phyloP scores from a whole-genome alignment of 2,329 filamentous ascomycete genomes.

The Cercospora beticola region DNA sequence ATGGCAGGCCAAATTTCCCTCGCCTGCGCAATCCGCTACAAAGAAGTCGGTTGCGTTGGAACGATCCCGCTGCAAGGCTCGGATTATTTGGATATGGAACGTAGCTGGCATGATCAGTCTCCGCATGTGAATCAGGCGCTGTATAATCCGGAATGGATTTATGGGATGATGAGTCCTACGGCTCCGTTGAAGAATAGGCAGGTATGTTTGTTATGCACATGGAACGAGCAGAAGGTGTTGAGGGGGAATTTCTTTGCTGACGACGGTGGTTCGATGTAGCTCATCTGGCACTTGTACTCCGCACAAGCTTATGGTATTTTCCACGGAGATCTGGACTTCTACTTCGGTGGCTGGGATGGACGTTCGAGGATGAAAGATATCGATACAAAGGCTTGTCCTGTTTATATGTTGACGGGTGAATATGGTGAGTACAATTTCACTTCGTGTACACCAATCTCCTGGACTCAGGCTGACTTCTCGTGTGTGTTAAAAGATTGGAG shows the following conservation, averaged over 20 bases:
- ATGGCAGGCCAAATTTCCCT: constrained; percentile 54
- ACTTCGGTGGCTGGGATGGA: constrained; percentile 53
- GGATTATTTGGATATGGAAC: constrained; percentile 46
- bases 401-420: constrained; percentile 54
- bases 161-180: constrained; percentile 52
- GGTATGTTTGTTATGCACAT: background rate
- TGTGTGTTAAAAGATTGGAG: constrained; percentile 39
- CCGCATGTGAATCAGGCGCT: constrained; percentile 51
- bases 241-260: constrained; percentile 36
- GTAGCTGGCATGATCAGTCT: constrained; percentile 46
- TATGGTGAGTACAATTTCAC: constrained; percentile 30
- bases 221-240: constrained; percentile 43
- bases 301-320: constrained; percentile 54
- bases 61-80: constrained; percentile 50
- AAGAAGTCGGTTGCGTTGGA: constrained; percentile 49
- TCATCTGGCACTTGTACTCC: constrained; percentile 53
- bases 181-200: constrained; percentile 44
- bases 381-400: constrained; percentile 51
- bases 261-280: constrained; percentile 28
- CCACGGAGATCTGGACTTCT: constrained; percentile 54
- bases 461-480: background rate
- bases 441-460: background rate
- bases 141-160: constrained; percentile 49
- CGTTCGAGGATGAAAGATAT: constrained; percentile 44
- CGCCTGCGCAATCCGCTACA: constrained; percentile 48